Base-by-base conservation (phyloP, 805 yeast genomes). In the Lipomyces orientalis region DNA sequence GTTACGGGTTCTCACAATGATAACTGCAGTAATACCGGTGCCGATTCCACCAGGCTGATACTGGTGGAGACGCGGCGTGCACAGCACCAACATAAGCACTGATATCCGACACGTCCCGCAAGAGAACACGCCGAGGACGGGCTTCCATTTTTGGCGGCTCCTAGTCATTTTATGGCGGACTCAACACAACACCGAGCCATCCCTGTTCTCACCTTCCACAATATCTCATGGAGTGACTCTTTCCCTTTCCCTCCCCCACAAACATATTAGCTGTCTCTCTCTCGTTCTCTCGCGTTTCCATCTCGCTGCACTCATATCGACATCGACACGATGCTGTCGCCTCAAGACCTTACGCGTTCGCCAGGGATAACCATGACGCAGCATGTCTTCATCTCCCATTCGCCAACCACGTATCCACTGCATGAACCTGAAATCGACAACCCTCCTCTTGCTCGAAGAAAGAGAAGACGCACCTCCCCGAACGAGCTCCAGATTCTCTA, bases 401-500 rank as follows among this genome's bases (percentile, higher is more conserved):
- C 97, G 7, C 97, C 93, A 35, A 88, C 92, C 22, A 91, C 97
- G 0, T 94, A 88, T 76, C 93, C 96, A 16, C 82, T 86, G 2
- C 89, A 88, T 69, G 96, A 90, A 76, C 97, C 97, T 34, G 80
- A 83, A 64, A 91, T 92, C 65, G 97, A 93, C 79, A 91, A 93
- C 76, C 92, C 92, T n/a, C 93, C 93, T 60, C 82, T 93, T 66
- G 98, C 97, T 0, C 88, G 98, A 74, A 87, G 98, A 65, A 94
- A 94, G 78, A 87, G 99, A 80, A 88, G 99, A 81, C 89, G 98
- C 81, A 95, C 99, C 0, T 88, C 97, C 0, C 95, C 97, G 1
- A 85, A 86, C 65, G 98, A 95, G 79, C 84, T 94, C 71, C 83
- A 89, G 33, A 87, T 95, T 62, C 84, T 95, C 67, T 95, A 93